phyloP scores from a whole-genome alignment of 148 eudicot genomes.

The Rhododendron kiyosumense region DNA sequence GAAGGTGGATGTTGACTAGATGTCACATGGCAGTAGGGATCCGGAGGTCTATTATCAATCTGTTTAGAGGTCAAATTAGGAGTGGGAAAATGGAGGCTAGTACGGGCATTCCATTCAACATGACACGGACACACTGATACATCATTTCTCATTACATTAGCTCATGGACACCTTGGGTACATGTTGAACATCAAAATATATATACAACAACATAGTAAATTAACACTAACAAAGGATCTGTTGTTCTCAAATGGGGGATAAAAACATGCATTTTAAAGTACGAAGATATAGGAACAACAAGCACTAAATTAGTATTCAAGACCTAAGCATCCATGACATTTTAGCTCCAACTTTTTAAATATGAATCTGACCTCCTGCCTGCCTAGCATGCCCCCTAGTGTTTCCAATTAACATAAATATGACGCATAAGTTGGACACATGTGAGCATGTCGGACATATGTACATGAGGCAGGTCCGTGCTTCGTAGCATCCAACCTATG shows the following conservation, averaged over 20 bases:
- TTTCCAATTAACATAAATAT: background rate
- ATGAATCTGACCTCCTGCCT: background rate
- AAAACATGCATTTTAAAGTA: background rate
- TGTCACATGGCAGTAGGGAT: background rate
- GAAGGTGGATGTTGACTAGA: too few relatives aligned
- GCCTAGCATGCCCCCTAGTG: background rate
- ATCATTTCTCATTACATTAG: background rate
- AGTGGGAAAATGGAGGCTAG: background rate
- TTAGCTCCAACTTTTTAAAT: background rate
- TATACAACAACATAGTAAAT: background rate
- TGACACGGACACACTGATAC: background rate
- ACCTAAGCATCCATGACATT: background rate
- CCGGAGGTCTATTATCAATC: background rate
- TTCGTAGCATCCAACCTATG: background rate
- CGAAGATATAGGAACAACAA: background rate
- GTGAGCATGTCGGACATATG: background rate
- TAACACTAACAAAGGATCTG: background rate
- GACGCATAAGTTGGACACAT: background rate
- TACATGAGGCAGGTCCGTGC: background rate
- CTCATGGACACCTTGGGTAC: background rate
- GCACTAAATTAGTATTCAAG: background rate
- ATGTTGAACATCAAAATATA: background rate
- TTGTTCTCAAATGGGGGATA: background rate
- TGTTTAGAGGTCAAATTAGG: background rate
- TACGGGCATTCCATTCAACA: background rate